Conservation (phyloP, 2,329 filamentous ascomycete genomes). For the Aureobasidium sp. region DNA sequence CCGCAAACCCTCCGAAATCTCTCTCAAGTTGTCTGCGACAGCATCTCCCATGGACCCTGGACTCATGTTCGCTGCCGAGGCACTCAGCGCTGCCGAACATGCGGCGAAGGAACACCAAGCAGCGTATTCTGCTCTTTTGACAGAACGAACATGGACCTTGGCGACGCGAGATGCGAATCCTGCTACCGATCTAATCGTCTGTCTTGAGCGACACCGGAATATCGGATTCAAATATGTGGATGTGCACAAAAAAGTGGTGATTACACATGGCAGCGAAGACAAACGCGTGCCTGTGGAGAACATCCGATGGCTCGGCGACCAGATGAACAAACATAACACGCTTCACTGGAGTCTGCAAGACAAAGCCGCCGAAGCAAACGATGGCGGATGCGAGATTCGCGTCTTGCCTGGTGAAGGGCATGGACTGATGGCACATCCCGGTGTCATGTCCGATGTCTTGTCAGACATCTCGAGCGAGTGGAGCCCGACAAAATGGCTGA, state of each 20-base stretch:
- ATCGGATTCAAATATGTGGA: slow-evolving; percentile 98
- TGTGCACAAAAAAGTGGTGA: slow-evolving; percentile 82
- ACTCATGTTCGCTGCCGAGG: slow-evolving; percentile 34
- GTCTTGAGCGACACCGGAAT: slow-evolving; percentile 79
- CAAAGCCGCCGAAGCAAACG: slow-evolving; percentile 15
- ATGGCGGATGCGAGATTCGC: slow-evolving; percentile 66
- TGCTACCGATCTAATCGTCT: slow-evolving; percentile 85
- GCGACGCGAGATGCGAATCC: slow-evolving; percentile 89
- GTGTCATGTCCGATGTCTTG: slow-evolving; percentile 88
- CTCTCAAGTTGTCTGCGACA: slow-evolving; percentile 28
- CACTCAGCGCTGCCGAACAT: slow-evolving; percentile 47
- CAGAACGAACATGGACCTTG: slow-evolving; percentile 88
- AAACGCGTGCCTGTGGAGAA: slow-evolving; percentile 92
- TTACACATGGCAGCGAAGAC: slow-evolving; percentile 88
- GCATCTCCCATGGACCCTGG: slow-evolving; percentile 32
- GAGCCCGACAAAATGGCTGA: slow-evolving; percentile 30
- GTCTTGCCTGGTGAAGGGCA: slow-evolving; percentile 89
- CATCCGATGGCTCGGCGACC: slow-evolving; percentile 86
- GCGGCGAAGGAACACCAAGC: slow-evolving; percentile 65
- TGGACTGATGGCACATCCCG: slow-evolving; percentile 88
- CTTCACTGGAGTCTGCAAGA: slow-evolving; percentile 4
- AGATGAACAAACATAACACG: slow-evolving; percentile 54
- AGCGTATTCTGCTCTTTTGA: slow-evolving; percentile 77
- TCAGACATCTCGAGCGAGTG: slow-evolving; percentile 93
- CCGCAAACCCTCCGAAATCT: slow-evolving; percentile 23